A percentile compares a stretch with the other conserved stretches of the same genome.
Conservation (phyloP, 805 yeast genomes). For the Saturnispora diversa region DNA sequence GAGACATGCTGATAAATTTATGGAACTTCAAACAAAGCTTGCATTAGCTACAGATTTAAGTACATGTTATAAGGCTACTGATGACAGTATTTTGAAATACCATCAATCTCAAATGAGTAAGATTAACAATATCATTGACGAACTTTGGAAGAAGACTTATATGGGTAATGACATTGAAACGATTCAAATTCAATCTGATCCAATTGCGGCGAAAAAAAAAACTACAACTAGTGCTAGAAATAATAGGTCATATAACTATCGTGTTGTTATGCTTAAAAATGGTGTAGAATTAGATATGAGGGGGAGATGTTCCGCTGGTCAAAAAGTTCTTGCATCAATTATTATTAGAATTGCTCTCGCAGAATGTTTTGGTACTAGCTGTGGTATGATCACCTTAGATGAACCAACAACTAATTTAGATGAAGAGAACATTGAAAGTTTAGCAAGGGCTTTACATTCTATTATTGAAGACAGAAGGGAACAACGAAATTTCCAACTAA, state of each 20-base stretch:
- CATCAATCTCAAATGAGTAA: slow-evolving; percentile 90
- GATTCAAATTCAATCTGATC: slow-evolving; percentile 77
- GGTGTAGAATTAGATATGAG: slow-evolving; percentile 94
- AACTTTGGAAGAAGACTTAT: slow-evolving; percentile 89
- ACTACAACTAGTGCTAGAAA: slow-evolving; percentile 16
- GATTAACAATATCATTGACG: slow-evolving; percentile 79
- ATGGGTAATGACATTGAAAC: slow-evolving; percentile 94
- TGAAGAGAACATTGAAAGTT: slow-evolving; percentile 76
- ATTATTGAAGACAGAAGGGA: slow-evolving; percentile 67
- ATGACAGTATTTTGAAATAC: slow-evolving; percentile 86
- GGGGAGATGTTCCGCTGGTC: slow-evolving; percentile 98
- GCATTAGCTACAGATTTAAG: slow-evolving; percentile 74
- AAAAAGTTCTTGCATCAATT: slow-evolving; percentile 86
- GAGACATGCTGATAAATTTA: slow-evolving; percentile 60
- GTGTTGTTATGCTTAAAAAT: slow-evolving; percentile 92
- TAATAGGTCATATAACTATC: slow-evolving; percentile 74
- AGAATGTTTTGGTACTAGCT: slow-evolving; percentile 89
- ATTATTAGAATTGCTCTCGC: slow-evolving; percentile 87
- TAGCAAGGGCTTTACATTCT: slow-evolving; percentile 69
- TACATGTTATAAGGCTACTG: slow-evolving; percentile 78
- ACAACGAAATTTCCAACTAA: slow-evolving; percentile 86
- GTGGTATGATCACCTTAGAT: slow-evolving; percentile 93
- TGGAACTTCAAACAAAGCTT: slow-evolving; percentile 65
- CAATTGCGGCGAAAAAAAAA: slow-evolving; percentile 38
- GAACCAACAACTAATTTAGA: slow-evolving; percentile 98